Base-by-base conservation (phyloP, 177 flowering plant species). In the Telopea speciosissima region DNA sequence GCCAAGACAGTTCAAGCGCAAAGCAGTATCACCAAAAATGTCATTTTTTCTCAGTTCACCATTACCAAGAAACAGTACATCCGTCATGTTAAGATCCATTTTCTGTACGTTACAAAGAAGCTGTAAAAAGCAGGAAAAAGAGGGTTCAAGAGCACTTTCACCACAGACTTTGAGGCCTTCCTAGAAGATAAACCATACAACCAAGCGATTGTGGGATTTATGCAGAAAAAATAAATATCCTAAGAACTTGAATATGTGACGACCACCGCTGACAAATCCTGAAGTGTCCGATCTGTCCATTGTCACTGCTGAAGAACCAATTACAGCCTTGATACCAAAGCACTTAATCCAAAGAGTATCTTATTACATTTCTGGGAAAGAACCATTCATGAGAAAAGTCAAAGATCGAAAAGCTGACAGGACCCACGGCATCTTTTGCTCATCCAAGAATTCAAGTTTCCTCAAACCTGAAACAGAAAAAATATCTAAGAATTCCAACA, bases 261-360 rank as follows among this genome's bases (percentile, higher is more conserved):
- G 33, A 82, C 95, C 95, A 36, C 93, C 90, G 66, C 93, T 92
- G 44, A 90, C 90, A 78, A 92, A 92, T 19, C 96, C 96, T 3
- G 90, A 90, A 33, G 92, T 92, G 75, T 90, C 97, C 10, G 80
- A 54, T 72, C 93, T 78, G 74, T 90, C 93, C 91, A 90, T 89
- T 80, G 78, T 77, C 72, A 74, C 66, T 33, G 70, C 40, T 31
- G n/a, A 24, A 45, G 23, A 61, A 52, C 74, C 40, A 61, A 58
- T 16, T 33, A 40, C 42, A 13, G 58, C 60, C 66, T 68, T 70
- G 65, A 22, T 52, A 63, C 33, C 23, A 52, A 4, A 44, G 49
- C 49, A 11, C 68, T 71, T 75, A 71, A 49, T 45, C 70, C 64
- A 45, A 12, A 24, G 22, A 56, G 72, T 87, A 87, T 89, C 88